phyloP scores from a whole-genome alignment of 257 asterid species.

The Solanum lignicaule region DNA sequence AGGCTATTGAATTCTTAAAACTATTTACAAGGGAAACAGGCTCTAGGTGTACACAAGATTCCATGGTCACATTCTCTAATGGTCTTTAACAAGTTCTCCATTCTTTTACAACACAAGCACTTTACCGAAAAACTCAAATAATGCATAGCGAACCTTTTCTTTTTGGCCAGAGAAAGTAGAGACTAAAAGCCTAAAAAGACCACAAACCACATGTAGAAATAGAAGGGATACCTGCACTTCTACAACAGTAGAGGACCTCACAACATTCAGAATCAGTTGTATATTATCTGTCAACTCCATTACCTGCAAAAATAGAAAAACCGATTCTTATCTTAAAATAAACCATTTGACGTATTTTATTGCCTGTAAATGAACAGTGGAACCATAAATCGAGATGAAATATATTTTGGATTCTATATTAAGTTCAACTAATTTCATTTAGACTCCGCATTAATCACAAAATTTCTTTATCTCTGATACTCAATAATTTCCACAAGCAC shows the following conservation, averaged over 20 bases:
- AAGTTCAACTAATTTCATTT: not conserved
- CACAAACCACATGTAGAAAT: not conserved
- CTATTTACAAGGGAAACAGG: not conserved
- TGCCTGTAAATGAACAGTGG: not conserved
- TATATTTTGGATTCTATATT: not conserved
- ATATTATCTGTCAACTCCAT: conserved; percentile 48
- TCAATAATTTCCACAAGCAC: not conserved
- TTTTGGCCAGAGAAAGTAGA: not conserved
- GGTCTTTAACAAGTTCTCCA: not conserved
- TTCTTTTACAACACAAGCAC: not conserved
- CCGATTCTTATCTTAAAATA: not conserved
- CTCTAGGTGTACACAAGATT: not conserved
- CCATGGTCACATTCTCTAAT: not conserved
- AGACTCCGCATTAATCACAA: not conserved
- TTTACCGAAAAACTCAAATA: not conserved
- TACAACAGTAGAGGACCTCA: conserved; percentile 44
- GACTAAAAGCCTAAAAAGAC: not conserved
- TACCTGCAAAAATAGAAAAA: conserved; percentile 25
- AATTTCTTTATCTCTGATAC: not conserved
- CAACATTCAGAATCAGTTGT: conserved; percentile 42
- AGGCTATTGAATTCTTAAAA: not conserved
- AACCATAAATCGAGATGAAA: not conserved
- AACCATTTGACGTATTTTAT: not conserved
- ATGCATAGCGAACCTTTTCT: not conserved
- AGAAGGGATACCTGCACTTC: conserved; percentile 56